Evolutionary conservation across 139 green algal species (phyloP), one percentile per base, ranked within the genome.

Genomic region (Tetraselmis striata): DNA sequence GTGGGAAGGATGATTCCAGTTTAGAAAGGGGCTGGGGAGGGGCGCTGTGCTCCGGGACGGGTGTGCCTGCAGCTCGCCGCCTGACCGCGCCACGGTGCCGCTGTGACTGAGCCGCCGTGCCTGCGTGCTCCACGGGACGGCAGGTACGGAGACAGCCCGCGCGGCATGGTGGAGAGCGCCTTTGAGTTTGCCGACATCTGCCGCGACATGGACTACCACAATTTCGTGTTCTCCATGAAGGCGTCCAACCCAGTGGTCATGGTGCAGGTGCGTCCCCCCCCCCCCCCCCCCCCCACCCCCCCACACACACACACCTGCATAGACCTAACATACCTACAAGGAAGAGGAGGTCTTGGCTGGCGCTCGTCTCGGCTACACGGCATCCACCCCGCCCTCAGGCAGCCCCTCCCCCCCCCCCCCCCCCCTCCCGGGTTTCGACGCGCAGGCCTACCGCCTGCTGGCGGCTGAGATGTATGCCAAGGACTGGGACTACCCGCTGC

Each of bases 181-280:
- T 98, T 98, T 83, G 96, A 99, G 90, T 99, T 98, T 90, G 95
- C 96, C 1, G 92, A 97, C 75, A 95, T 99, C 82, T 98, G 95
- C 90, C 91, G 96, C 84, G 96, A 98, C 87, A 82, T 93, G 29
- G 96, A 98, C 92, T 99, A 97, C 93, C 96, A 99, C 91, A 99
- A 99, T 91, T 99, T 99, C 80, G 77, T 99, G 32, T 99, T 99
- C 91, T 96, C 89, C 85, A 99, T 99, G 96, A 99, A 99, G 93
- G 96, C 96, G 24, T 95, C 89, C 87, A 99, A 99, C 89, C 95
- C 96, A 0, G 86, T 98, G 81, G 95, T 99, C 77, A 99, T 99
- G 96, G 95, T 98, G 30, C 82, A 90, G 80, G 59, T 85, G 58
- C 1, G 81, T 79, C 0, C n/a, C n/a, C n/a, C n/a, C n/a, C n/a